Percentiles rank a stretch among this genome's conserved stretches.
Conservation (phyloP, 805 yeast species). For the Saccharomycopsis oosterbeekiorum region DNA sequence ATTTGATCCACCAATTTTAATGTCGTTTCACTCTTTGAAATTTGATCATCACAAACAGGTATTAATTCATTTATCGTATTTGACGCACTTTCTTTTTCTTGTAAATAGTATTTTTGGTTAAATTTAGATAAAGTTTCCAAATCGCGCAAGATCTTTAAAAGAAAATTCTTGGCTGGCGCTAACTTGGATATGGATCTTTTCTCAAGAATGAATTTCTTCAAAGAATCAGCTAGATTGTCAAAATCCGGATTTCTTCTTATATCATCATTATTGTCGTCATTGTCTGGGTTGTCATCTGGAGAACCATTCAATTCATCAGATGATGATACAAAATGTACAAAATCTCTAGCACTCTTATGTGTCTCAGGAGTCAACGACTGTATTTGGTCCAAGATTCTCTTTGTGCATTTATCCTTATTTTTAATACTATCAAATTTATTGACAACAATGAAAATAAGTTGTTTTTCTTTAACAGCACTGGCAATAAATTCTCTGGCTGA, state of each 20-base stretch:
- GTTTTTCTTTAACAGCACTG: conserved; percentile 83
- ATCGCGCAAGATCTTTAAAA: conserved; percentile 61
- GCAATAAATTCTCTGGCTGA: conserved; percentile 91
- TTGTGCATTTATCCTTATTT: conserved; percentile 71
- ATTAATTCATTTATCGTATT: conserved; percentile 44
- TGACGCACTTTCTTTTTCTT: conserved; percentile 39
- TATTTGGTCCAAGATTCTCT: conserved; percentile 75
- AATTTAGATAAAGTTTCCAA: conserved; percentile 46
- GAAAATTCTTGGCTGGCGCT: conserved; percentile 86
- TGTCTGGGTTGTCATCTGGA: conserved; percentile 29
- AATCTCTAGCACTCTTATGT: conserved; percentile 75
- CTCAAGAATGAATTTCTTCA: conserved; percentile 78
- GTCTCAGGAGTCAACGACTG: conserved; percentile 83
- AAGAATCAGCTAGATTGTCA: conserved; percentile 73
- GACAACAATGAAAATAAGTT: conserved; percentile 86
- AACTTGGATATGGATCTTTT: conserved; percentile 83
- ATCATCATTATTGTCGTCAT: conserved; percentile 24
- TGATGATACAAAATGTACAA: conserved; percentile 86
- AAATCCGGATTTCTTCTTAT: conserved; percentile 49
- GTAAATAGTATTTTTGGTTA: conserved; percentile 47
- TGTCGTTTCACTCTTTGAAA: conserved; percentile 42
- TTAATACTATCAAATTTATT: conserved; percentile 82
- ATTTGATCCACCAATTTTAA: conserved; percentile 50
- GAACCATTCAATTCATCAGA: conserved; percentile 31
- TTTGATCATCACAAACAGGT: conserved; percentile 52